Percentiles rank a stretch among this genome's conserved stretches.
Conservation (phyloP, 1,284 basidiomycete genomes). For the Tausonia pullulans region DNA sequence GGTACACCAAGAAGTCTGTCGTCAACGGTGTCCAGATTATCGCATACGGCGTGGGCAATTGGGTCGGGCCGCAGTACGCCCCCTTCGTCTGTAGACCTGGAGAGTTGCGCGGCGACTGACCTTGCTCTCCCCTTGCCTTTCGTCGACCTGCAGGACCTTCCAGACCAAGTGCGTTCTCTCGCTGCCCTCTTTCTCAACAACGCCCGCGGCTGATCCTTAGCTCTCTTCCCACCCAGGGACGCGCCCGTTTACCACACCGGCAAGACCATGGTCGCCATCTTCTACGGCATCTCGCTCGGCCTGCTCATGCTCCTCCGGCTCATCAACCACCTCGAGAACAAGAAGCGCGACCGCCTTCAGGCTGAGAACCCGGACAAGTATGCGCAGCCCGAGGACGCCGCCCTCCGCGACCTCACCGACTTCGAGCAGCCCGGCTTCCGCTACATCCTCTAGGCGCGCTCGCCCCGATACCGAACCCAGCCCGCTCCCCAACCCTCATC, state of each 20-base stretch:
- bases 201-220: neutral
- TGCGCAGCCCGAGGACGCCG: slow-evolving; percentile 18
- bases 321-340: slow-evolving; percentile 19
- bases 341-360: slow-evolving; percentile 17
- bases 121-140: too few species aligned
- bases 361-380: slow-evolving; percentile 9
- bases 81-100: too few species aligned
- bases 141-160: neutral
- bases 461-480: too few species aligned
- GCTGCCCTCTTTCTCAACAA: neutral
- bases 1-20: slow-evolving; percentile 22
- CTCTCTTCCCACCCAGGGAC: neutral
- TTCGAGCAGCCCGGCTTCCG: slow-evolving; percentile 18
- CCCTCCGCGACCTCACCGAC: slow-evolving; percentile 19
- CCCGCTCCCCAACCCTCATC: too few species aligned
- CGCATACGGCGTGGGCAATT: slow-evolving; percentile 24
- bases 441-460: slow-evolving; percentile 20
- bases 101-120: too few species aligned
- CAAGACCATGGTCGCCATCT: slow-evolving; percentile 5
- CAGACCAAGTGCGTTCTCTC: neutral
- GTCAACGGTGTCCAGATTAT: slow-evolving; percentile 20
- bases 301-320: slow-evolving; percentile 2
- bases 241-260: neutral
- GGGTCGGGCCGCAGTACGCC: slow-evolving; percentile 19
- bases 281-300: slow-evolving; percentile 9